These are phyloP conservation scores for Leccinellum rugosiceps DNA, from an alignment of 768 basidiomycete genomes.

Conservation along the genomic window DNA sequence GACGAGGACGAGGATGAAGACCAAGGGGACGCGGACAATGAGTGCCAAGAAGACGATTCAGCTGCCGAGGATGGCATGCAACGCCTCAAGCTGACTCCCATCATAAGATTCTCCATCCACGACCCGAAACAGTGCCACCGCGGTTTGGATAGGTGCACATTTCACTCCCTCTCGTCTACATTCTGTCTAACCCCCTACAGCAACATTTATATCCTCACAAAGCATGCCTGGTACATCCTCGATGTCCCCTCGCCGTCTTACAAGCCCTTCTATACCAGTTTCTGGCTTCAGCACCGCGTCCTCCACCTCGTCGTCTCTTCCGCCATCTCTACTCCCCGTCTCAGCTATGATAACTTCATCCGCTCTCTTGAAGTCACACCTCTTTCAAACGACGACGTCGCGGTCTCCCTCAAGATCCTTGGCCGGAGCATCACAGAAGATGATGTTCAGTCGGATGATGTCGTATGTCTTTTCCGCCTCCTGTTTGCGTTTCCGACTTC, in stretches of 20 bases:
- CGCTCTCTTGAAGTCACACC: conserved; percentile 31
- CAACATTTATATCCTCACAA: conserved; percentile 61
- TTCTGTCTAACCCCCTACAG: conserved; percentile 34
- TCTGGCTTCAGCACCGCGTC: conserved; percentile 50
- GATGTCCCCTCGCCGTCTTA: conserved; percentile 47
- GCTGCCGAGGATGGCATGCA: conserved; percentile 17
- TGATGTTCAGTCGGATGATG: conserved; percentile 44
- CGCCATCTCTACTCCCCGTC: conserved; percentile 32
- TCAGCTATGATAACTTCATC: conserved; percentile 41
- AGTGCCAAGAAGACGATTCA: background rate
- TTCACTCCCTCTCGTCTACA: background rate
- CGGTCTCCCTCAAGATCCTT: conserved; percentile 35
- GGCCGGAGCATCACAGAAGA: conserved; percentile 40
- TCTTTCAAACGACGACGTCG: conserved; percentile 30
- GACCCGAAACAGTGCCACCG: conserved; percentile 24
- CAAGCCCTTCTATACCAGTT: conserved; percentile 39
- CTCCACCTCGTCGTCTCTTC: conserved; percentile 45
- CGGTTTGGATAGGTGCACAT: conserved; percentile 43
- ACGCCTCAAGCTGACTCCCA: conserved; percentile 39
- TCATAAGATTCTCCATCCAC: conserved; percentile 50
- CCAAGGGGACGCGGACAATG: conserved; percentile 19
- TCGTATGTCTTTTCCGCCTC: conserved; percentile 36
- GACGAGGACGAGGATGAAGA: conserved; percentile 23
- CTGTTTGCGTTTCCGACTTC: conserved; percentile 1
- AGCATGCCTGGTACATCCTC: conserved; percentile 69